Evolutionary conservation across 257 asterid species (phyloP).

Genomic region (Penstemon eatonii): DNA sequence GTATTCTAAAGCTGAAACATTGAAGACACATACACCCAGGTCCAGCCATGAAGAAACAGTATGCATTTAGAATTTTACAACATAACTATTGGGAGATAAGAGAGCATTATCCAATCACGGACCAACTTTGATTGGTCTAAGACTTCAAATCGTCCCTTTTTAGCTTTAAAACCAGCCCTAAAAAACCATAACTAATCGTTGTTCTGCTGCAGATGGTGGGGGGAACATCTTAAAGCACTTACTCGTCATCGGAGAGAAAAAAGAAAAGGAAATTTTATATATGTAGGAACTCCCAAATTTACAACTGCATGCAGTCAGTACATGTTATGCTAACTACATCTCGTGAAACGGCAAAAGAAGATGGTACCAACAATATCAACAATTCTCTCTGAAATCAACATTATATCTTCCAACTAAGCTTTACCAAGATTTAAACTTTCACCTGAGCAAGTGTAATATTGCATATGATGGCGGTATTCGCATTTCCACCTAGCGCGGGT

Average conservation of each 20-base stretch:
- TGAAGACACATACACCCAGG: neutral
- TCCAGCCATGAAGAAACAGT: neutral
- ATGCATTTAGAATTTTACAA: neutral
- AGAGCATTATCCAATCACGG: neutral
- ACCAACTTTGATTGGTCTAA: slow-evolving; percentile 17
- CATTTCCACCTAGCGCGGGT: slow-evolving; percentile 97
- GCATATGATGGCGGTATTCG: slow-evolving; percentile 96
- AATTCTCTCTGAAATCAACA: slow-evolving; percentile 22
- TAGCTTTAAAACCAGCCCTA: neutral
- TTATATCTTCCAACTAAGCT: slow-evolving; percentile 4
- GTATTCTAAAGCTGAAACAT: slow-evolving; percentile 15
- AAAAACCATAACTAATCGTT: neutral
- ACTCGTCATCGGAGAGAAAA: slow-evolving; percentile 1
- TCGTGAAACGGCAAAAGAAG: neutral
- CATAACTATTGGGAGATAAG: neutral
- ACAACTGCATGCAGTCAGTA: neutral
- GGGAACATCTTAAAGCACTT: slow-evolving; percentile 8
- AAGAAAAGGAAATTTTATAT: neutral
- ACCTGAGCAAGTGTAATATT: slow-evolving; percentile 99
- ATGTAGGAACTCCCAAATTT: slow-evolving; percentile 1
- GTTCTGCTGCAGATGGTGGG: slow-evolving; percentile 5
- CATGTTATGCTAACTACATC: slow-evolving; percentile 4
- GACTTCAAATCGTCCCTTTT: slow-evolving; percentile 3
- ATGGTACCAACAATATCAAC: slow-evolving; percentile 13
- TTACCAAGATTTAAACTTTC: slow-evolving; percentile 24